A percentile compares a stretch with the other conserved stretches of the same genome.
These are phyloP conservation scores for Phytopythium litorale DNA, from an alignment of 352 stramenopile genomes.

Conservation along the genomic window DNA sequence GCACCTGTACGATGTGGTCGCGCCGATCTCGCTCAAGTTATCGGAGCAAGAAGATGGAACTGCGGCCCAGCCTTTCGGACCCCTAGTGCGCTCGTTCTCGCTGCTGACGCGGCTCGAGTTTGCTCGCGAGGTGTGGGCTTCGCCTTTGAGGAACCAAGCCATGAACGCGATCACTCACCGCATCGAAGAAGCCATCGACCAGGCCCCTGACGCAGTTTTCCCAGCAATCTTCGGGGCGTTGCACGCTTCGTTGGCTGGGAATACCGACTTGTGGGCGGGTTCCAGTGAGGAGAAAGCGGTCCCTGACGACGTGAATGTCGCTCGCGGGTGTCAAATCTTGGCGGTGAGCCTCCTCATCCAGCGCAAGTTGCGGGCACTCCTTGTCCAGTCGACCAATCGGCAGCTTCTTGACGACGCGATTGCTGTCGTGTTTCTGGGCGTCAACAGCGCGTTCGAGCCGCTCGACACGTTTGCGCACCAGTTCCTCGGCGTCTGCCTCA, in stretches of 20 bases:
- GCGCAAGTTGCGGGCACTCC: conserved; percentile 41
- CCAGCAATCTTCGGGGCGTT: conserved; percentile 25
- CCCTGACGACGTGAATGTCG: conserved; percentile 24
- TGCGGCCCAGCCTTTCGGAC: neutral
- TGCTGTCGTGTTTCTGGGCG: conserved; percentile 37
- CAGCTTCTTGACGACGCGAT: conserved; percentile 36
- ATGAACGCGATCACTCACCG: conserved; percentile 42
- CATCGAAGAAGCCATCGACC: conserved; percentile 35
- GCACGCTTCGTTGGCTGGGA: conserved; percentile 10
- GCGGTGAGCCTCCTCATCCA: conserved; percentile 45
- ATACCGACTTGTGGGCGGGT: neutral
- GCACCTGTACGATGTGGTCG: conserved; percentile 22
- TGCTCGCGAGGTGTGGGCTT: conserved; percentile 34
- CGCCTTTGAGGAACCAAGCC: conserved; percentile 18
- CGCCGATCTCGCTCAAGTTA: conserved; percentile 17
- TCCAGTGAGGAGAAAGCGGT: conserved; percentile 11
- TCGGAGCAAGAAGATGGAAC: conserved; percentile 2
- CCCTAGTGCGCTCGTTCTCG: conserved; percentile 19
- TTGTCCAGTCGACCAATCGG: conserved; percentile 28
- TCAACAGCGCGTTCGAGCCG: conserved; percentile 52
- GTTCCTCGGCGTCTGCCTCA: conserved; percentile 46
- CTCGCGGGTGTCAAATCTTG: conserved; percentile 32
- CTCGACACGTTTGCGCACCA: conserved; percentile 43
- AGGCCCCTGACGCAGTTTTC: conserved; percentile 25
- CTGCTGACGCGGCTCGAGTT: conserved; percentile 43